Evolutionary conservation across 2,329 filamentous ascomycete genomes (phyloP), one percentile per base, ranked within the genome.

Genomic region (Colletotrichum australisinense): DNA sequence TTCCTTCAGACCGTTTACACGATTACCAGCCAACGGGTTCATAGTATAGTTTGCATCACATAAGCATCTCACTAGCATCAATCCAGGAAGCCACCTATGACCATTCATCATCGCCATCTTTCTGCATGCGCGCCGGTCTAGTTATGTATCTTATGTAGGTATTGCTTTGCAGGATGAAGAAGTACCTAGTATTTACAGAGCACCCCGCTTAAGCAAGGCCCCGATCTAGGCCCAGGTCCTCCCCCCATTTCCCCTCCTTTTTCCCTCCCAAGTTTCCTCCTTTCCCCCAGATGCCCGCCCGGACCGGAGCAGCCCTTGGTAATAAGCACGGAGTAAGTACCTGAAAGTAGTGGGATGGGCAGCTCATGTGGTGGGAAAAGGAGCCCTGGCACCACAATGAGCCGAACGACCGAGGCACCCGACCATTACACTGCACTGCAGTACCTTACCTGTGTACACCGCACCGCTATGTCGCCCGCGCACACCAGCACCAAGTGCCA

Each of bases 331-430:
- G 32, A 35, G 32, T 1, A 42, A 19, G 38, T 42, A 42, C 38
- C 38, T 14, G 14, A 16, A 42, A 42, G 38, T 42, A 16, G 38
- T 5, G 38, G 38, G 38, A 42, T 16, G 38, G 38, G 38, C 5
- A 19, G 32, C 32, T 35, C 32, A 35, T 35, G 32, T 35, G 32
- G 32, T 35, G 32, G 11, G 32, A 19, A 3, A 19, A 42, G 14
- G 38, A 16, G 38, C 38, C 38, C 24, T 63, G 32, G 59, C 26
- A 63, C 59, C 42, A 52, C 38, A 57, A 67, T 65, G 72, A 75
- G 74, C 74, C 72, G 74, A 74, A 75, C 49, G 74, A 69, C 74
- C 72, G 74, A 75, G 72, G 74, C 67, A 74, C 24, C 57, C 38
- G 16, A 19, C 11, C 32, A 35, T 35, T 35, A 35, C 32, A 35